phyloP scores from a whole-genome alignment of 805 yeast genomes.

The Ogataea nitratoaversa region DNA sequence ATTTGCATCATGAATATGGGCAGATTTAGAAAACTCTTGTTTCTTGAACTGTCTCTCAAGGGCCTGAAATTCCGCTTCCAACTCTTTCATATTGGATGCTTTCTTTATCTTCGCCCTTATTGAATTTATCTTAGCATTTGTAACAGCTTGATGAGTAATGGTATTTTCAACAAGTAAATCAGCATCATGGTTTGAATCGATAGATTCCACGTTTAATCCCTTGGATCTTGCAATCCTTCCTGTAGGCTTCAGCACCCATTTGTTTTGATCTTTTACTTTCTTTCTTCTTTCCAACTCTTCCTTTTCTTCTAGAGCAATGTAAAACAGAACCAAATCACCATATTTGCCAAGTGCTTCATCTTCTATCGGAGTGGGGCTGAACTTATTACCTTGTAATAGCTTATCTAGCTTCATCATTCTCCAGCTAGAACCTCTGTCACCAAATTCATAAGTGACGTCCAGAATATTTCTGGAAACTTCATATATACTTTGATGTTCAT shows the following conservation, averaged over 20 bases:
- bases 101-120: conserved; percentile 32
- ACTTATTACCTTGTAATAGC: conserved; percentile 18
- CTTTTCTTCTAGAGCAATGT: conserved; percentile 31
- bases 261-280: conserved; percentile 4
- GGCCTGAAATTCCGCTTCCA: conserved; percentile 23
- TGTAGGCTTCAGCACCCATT: conserved; percentile 26
- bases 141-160: conserved; percentile 15
- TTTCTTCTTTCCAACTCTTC: conserved; percentile 26
- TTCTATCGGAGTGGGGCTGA: conserved; percentile 15
- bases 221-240: conserved; percentile 19
- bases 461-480: neutral
- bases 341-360: conserved; percentile 28
- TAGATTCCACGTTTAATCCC: conserved; percentile 7
- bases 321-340: conserved; percentile 24
- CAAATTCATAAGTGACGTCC: conserved; percentile 31
- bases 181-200: neutral
- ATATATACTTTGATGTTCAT: neutral
- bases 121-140: conserved; percentile 30
- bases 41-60: conserved; percentile 7
- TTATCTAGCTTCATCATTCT: conserved; percentile 33
- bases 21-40: neutral
- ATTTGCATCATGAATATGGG: neutral
- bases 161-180: neutral
- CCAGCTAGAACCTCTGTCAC: conserved; percentile 37
- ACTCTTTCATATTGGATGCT: conserved; percentile 17